These are phyloP conservation scores for Fragaria ananassa DNA, from an alignment of 306 rosid species.

Conservation along the genomic window DNA sequence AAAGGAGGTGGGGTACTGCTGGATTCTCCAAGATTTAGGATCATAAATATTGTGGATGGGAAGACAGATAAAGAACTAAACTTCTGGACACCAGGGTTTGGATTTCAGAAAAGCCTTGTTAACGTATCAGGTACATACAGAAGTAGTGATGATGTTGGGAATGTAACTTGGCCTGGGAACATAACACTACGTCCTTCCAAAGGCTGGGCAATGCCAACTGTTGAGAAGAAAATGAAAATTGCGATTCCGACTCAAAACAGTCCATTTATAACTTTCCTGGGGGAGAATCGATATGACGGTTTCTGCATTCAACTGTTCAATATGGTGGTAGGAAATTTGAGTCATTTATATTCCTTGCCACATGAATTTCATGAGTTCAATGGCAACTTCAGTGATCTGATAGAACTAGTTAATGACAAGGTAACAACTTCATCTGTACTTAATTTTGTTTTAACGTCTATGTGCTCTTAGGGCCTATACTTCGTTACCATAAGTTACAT, in stretches of 20 bases:
- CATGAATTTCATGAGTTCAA: constrained; percentile 23
- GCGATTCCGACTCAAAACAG: constrained; percentile 43
- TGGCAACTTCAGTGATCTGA: constrained; percentile 28
- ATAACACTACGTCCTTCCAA: constrained; percentile 11
- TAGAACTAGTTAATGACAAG: constrained; percentile 45
- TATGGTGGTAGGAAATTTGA: constrained; percentile 20
- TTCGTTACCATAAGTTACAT: not conserved
- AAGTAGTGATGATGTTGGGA: constrained; percentile 21
- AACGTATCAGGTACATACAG: not conserved
- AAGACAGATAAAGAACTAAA: constrained; percentile 45
- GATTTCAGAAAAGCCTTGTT: constrained; percentile 23
- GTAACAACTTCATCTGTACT: constrained; percentile 22
- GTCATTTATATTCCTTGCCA: constrained; percentile 38
- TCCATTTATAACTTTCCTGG: constrained; percentile 44
- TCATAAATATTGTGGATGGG: constrained; percentile 48
- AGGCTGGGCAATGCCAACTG: constrained; percentile 52
- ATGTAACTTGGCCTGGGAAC: constrained; percentile 59
- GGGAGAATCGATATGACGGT: constrained; percentile 26
- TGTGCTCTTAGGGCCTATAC: not conserved
- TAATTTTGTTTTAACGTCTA: not conserved
- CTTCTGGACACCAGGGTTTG: constrained; percentile 41
- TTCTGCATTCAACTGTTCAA: constrained; percentile 51
- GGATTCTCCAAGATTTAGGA: constrained; percentile 34
- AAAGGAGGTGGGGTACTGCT: constrained; percentile 28
- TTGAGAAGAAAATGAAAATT: constrained; percentile 35